Evolutionary conservation across 192 early-diverging fungal species (phyloP).

Genomic region (Pilobolus umbonatus): DNA sequence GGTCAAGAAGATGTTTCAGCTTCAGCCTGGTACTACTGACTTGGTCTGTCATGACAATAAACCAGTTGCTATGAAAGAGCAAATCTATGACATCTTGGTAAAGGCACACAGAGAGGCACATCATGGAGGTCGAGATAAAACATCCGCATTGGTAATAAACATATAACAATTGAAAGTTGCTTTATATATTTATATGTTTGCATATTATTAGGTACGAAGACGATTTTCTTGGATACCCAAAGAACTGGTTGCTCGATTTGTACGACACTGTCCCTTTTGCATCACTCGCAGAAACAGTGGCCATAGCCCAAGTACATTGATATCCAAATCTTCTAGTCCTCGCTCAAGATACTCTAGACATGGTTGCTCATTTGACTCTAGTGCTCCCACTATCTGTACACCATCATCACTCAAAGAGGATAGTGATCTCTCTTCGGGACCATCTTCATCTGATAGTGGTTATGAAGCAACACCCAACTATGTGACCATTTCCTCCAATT

Average conservation of each 20-base stretch:
- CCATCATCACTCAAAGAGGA: slow-evolving; percentile 14
- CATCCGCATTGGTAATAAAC: slow-evolving; percentile 45
- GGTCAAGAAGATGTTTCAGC: slow-evolving; percentile 55
- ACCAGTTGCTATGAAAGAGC: slow-evolving; percentile 48
- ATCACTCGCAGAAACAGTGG: slow-evolving; percentile 33
- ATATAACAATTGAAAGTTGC: neutral
- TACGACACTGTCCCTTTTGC: slow-evolving; percentile 36
- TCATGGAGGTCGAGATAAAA: slow-evolving; percentile 52
- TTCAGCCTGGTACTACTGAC: slow-evolving; percentile 32
- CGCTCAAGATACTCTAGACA: slow-evolving; percentile 21
- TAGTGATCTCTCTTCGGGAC: slow-evolving; percentile 12
- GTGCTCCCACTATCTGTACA: neutral
- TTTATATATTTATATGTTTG: neutral
- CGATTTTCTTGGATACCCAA: slow-evolving; percentile 39
- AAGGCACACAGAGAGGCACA: slow-evolving; percentile 47
- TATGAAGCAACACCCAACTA: slow-evolving; percentile 20
- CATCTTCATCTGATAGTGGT: slow-evolving; percentile 18
- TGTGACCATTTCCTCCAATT: neutral
- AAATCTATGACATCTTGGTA: slow-evolving; percentile 46
- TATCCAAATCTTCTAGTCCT: slow-evolving; percentile 21
- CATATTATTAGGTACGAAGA: slow-evolving; percentile 24
- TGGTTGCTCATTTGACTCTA: slow-evolving; percentile 15
- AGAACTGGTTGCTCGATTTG: slow-evolving; percentile 34
- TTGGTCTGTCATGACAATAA: slow-evolving; percentile 49
- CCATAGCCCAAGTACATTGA: slow-evolving; percentile 20